A percentile compares a stretch with the other conserved stretches of the same genome.
These are phyloP conservation scores for Viola odorata DNA, from an alignment of 345 rosid genomes.

Conservation along the genomic window DNA sequence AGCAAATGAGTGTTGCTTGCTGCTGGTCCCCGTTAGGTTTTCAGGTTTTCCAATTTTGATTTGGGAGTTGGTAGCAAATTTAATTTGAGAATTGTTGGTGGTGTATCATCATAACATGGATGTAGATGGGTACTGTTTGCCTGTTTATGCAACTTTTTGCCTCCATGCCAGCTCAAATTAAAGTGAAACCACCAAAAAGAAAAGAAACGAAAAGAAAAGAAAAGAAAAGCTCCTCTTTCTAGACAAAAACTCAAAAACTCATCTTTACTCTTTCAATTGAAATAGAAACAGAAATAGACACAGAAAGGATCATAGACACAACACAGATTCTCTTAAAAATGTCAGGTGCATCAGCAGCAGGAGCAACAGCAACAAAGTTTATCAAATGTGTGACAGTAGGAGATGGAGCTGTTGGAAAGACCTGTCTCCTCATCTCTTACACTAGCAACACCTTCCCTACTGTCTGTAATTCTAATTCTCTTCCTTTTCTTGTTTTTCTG, in stretches of 20 bases:
- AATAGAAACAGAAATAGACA: background rate
- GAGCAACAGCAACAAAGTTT: slow-evolving; percentile 51
- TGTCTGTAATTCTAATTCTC: slow-evolving; percentile 19
- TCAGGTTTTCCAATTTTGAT: background rate
- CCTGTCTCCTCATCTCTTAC: slow-evolving; percentile 83
- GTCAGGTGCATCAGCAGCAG: background rate
- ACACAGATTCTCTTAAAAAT: slow-evolving; percentile 3
- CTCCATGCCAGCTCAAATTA: slow-evolving; percentile 62
- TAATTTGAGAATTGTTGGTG: background rate
- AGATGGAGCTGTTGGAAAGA: slow-evolving; percentile 93
- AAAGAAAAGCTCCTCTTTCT: slow-evolving; percentile 7
- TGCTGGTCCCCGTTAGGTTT: background rate
- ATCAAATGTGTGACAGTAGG: slow-evolving; percentile 93
- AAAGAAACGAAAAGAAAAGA: slow-evolving; percentile 16
- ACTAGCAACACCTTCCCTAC: slow-evolving; percentile 88
- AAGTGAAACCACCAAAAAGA: slow-evolving; percentile 27
- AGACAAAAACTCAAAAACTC: slow-evolving; percentile 4
- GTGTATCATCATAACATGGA: background rate
- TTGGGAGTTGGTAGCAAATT: background rate
- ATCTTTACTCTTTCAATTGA: background rate
- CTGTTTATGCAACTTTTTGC: slow-evolving; percentile 22
- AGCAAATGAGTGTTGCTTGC: background rate
- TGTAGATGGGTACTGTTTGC: background rate
- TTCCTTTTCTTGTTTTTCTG: background rate
- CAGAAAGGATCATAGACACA: too few relatives aligned